Evolutionary conservation across 2,329 filamentous ascomycete genomes (phyloP).

Genomic region (Arthrinium phaeospermum): DNA sequence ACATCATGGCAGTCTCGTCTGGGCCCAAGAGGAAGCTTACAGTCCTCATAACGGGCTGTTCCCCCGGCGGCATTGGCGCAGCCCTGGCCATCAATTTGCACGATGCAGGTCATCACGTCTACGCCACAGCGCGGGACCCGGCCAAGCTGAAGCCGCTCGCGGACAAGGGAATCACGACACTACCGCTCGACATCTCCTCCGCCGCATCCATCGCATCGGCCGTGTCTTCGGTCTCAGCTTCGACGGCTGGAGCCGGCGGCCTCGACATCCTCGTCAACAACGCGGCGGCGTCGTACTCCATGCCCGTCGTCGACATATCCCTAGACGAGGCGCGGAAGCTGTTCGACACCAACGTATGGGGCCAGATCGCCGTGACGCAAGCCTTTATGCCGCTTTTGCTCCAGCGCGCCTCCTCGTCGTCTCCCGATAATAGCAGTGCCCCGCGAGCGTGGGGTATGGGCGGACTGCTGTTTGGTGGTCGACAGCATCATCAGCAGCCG

Average conservation of each 20-base stretch:
- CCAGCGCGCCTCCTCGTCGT: not conserved
- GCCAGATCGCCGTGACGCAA: conserved; percentile 19
- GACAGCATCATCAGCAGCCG: not conserved
- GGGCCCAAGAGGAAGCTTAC: not conserved
- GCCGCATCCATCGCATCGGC: conserved; percentile 10
- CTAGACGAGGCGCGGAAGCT: conserved; percentile 14
- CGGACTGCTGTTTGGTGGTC: too few relatives aligned
- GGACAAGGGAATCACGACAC: not conserved
- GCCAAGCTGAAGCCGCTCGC: conserved; percentile 20
- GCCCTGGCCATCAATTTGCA: conserved; percentile 22
- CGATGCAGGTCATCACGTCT: conserved; percentile 22
- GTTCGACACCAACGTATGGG: conserved; percentile 21
- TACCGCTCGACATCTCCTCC: conserved; percentile 12
- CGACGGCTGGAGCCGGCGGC: not conserved
- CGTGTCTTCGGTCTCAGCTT: not conserved
- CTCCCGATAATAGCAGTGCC: not conserved
- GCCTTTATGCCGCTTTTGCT: conserved; percentile 21
- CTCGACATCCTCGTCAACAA: conserved; percentile 23
- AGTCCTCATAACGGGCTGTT: conserved; percentile 23
- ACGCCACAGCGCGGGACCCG: conserved; percentile 21
- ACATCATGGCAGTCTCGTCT: not conserved
- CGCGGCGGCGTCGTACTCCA: conserved; percentile 12
- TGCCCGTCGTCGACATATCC: conserved; percentile 19
- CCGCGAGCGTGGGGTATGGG: not conserved
- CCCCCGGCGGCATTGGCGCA: conserved; percentile 22